Conservation (phyloP, 2,329 filamentous ascomycete genomes). For the Cladosporium sp. region DNA sequence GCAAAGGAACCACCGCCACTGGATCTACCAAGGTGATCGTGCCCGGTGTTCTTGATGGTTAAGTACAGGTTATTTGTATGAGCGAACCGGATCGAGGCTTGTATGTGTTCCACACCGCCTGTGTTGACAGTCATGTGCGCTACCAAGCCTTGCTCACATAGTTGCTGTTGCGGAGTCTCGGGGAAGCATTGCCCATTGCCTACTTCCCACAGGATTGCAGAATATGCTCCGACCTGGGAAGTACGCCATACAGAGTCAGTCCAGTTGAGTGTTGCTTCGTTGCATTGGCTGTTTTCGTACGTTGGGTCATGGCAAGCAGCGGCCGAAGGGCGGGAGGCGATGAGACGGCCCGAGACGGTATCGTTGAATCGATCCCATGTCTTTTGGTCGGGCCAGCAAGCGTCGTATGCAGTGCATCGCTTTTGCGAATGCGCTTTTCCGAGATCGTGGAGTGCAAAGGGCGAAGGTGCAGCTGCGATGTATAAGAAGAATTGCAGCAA, state of each 20-base stretch:
- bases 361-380: not conserved
- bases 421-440: not conserved
- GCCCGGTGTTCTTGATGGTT: slow-evolving; percentile 31
- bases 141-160: slow-evolving; percentile 6
- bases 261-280: not conserved
- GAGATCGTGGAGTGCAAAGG: not conserved
- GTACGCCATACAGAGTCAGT: not conserved
- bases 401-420: not conserved
- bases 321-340: not conserved
- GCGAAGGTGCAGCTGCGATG: not conserved
- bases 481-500: not conserved
- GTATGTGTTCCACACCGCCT: slow-evolving; percentile 22
- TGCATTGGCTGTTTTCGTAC: not conserved
- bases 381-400: not conserved
- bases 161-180: not conserved
- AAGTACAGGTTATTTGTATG: slow-evolving; percentile 22
- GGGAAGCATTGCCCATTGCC: not conserved
- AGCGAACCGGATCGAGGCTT: slow-evolving; percentile 21
- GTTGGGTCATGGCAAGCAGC: not conserved
- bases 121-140: slow-evolving; percentile 1
- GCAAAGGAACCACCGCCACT: slow-evolving; percentile 24
- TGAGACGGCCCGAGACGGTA: not conserved
- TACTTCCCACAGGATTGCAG: not conserved
- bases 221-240: not conserved
- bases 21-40: slow-evolving; percentile 31